Percentiles rank a stretch among this genome's conserved stretches.
Conservation (phyloP, 2,329 filamentous ascomycete genomes). For the Arthrobotrys musiformis region DNA sequence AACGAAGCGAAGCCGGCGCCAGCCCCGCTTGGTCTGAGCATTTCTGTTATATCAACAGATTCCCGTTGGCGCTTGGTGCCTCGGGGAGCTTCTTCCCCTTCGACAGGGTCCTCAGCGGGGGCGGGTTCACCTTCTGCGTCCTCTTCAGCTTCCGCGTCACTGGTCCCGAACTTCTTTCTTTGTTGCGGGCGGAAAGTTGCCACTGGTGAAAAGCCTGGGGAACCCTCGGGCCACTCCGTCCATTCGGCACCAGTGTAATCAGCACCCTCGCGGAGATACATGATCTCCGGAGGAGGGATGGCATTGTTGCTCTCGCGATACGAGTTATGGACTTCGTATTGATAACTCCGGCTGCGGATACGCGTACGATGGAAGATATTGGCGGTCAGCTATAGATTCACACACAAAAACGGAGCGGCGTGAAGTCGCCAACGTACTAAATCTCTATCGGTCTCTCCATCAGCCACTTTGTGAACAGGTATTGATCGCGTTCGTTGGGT, state of each 20-base stretch:
- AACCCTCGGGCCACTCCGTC: slow-evolving; percentile 39
- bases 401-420: neutral
- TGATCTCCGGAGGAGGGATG: slow-evolving; percentile 27
- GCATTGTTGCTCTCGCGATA: slow-evolving; percentile 46
- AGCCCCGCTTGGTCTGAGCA: neutral
- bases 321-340: slow-evolving; percentile 43
- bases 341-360: slow-evolving; percentile 34
- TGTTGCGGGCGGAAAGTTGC: slow-evolving; percentile 36
- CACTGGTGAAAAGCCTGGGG: slow-evolving; percentile 33
- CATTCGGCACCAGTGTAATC: slow-evolving; percentile 38
- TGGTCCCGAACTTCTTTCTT: neutral
- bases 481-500: slow-evolving; percentile 47
- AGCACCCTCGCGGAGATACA: slow-evolving; percentile 42
- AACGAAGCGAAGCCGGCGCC: neutral
- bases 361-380: slow-evolving; percentile 3
- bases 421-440: slow-evolving; percentile 20
- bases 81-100: slow-evolving; percentile 14
- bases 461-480: slow-evolving; percentile 53
- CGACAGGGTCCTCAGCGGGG: slow-evolving; percentile 14
- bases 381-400: neutral
- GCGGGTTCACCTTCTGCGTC: slow-evolving; percentile 21
- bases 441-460: slow-evolving; percentile 38
- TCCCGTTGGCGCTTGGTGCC: slow-evolving; percentile 41
- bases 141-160: slow-evolving; percentile 6
- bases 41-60: slow-evolving; percentile 20